These are phyloP conservation scores for Arbutus unedo DNA, from an alignment of 148 eudicot genomes.

Conservation along the genomic window DNA sequence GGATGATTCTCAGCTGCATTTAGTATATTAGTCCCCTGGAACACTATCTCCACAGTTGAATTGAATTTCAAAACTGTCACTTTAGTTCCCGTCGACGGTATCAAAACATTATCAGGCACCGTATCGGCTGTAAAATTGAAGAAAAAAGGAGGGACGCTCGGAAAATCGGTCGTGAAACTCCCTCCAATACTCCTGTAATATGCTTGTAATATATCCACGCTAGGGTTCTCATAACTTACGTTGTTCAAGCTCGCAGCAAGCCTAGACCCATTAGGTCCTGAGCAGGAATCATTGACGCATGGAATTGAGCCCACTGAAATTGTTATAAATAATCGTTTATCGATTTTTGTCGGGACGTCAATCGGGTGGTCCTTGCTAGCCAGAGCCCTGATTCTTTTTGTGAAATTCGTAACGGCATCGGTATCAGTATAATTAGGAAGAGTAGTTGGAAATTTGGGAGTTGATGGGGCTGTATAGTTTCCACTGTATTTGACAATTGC, in stretches of 20 bases:
- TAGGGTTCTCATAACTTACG: slow-evolving; percentile 17
- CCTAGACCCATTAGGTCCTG: slow-evolving; percentile 21
- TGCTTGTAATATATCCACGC: slow-evolving; percentile 19
- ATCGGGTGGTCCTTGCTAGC: slow-evolving; percentile 7
- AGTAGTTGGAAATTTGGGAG: slow-evolving; percentile 10
- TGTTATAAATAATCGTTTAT: slow-evolving; percentile 12
- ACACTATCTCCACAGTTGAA: slow-evolving; percentile 24
- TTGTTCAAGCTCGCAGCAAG: slow-evolving; percentile 25
- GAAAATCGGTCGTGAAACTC: slow-evolving; percentile 18
- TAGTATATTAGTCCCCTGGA: slow-evolving; percentile 23
- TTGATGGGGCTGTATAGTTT: slow-evolving; percentile 1
- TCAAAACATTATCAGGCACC: not conserved
- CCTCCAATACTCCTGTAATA: slow-evolving; percentile 13
- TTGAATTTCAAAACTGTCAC: slow-evolving; percentile 18
- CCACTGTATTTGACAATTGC: slow-evolving; percentile 24
- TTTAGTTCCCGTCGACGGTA: slow-evolving; percentile 11
- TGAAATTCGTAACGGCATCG: slow-evolving; percentile 16
- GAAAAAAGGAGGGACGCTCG: not conserved
- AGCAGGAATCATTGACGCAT: slow-evolving; percentile 13
- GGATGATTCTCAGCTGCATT: slow-evolving; percentile 28
- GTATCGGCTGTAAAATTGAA: slow-evolving; percentile 16
- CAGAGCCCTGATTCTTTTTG: slow-evolving; percentile 3
- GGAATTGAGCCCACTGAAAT: slow-evolving; percentile 18
- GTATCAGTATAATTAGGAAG: slow-evolving; percentile 22
- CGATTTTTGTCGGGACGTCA: slow-evolving; percentile 21